Base-by-base conservation (phyloP, 805 yeast genomes). In the Sporopachydermia quercuum region DNA sequence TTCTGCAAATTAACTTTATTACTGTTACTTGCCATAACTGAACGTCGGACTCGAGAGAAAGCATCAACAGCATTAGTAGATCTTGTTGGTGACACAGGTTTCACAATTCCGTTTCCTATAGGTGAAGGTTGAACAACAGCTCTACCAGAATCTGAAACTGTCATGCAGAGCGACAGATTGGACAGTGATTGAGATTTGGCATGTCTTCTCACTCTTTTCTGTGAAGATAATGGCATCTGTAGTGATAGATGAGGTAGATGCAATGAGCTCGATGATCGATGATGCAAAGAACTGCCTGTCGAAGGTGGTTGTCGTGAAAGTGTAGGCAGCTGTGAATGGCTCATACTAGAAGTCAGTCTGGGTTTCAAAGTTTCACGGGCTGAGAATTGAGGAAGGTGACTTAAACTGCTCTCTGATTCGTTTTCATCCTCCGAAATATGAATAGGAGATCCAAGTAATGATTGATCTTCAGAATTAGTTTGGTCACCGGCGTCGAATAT, bases 11-110 rank as follows among this genome's bases (percentile, higher is more conserved):
- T 8, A 8, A 8, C 30, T 8, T n/a, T 8, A 23, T 23, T 23
- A n/a, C n/a, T n/a, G n/a, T n/a, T n/a, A n/a, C n/a, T n/a, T n/a
- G 30, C 13, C n/a, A 23, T 8, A 23, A 23, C n/a, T n/a, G 8
- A 8, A 8, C 30, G 30, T 23, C 30, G 30, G n/a, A 23, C n/a
- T n/a, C 30, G 30, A 23, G 30, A 23, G n/a, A 23, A 23, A 23
- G 30, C 30, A 23, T 23, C 30, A 8, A 23, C 30, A 23, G 30
- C 30, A 23, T 23, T 23, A 23, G 30, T 23, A 23, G 30, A n/a
- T n/a, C 30, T 8, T 23, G 8, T 23, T n/a, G 30, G 30, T n/a
- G 30, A 23, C 30, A 8, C 13, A 8, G 30, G 30, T n/a, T 23
- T 23, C 13, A 8, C n/a, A n/a, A 23, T 23, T n/a, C 13, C 30